Percentiles rank a stretch among this genome's conserved stretches.
Evolutionary conservation across 2,329 filamentous ascomycete species (phyloP).

Genomic region (Aspergillus bombycis): DNA sequence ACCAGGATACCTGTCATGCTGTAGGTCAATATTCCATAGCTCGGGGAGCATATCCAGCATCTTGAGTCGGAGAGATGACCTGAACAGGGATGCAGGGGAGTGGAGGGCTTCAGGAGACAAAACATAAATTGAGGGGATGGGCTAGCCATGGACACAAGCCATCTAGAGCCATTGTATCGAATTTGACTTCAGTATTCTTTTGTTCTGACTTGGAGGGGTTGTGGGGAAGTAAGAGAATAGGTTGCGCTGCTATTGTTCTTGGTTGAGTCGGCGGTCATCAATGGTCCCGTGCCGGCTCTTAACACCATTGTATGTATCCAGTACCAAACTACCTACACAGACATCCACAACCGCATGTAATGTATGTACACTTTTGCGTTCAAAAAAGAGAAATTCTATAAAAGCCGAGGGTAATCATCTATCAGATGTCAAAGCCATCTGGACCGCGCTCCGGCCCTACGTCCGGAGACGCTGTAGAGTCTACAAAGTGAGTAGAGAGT

Average conservation of each 20-base stretch:
- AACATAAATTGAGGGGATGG: background rate
- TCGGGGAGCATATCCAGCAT: background rate
- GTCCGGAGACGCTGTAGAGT: background rate
- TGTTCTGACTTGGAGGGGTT: background rate
- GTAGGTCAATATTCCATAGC: background rate
- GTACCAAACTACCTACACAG: constrained; percentile 9
- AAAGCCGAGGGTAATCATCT: background rate
- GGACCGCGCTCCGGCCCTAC: background rate
- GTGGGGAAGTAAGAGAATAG: constrained; percentile 21
- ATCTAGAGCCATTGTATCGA: background rate
- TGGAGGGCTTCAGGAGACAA: background rate
- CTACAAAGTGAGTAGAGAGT: background rate
- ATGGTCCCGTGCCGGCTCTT: constrained; percentile 7
- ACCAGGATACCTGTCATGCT: constrained; percentile 1
- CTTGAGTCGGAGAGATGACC: background rate
- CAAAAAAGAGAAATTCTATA: background rate
- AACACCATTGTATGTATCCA: constrained; percentile 6
- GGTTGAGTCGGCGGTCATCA: background rate
- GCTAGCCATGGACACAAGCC: background rate
- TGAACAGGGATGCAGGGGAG: background rate
- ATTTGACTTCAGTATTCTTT: background rate
- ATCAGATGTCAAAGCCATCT: background rate
- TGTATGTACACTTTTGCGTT: constrained; percentile 6
- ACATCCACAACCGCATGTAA: background rate
- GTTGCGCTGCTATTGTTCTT: constrained; percentile 27